Base-by-base conservation (phyloP, 176 grass and related monocot species). In the Leersia perrieri region DNA sequence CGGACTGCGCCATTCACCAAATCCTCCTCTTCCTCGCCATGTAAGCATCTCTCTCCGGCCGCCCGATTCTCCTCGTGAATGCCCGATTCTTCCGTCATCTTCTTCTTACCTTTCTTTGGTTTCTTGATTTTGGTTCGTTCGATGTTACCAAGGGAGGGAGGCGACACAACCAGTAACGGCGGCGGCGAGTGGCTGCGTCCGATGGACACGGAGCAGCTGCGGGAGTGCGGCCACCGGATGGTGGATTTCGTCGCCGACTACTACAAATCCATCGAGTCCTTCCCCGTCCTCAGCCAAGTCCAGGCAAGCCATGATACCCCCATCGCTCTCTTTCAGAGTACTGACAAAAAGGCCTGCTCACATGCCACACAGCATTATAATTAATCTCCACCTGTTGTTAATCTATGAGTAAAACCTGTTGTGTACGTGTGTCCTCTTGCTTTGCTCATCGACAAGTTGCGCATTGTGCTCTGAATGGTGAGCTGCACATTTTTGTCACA, bases 201-300 rank as follows among this genome's bases (percentile, higher is more conserved):
- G 72, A 94, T 94, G 92, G 92, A 94, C 77, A 32, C 86, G 33
- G 88, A 94, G 86, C 88, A 94, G 86, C 86, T 88, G 28, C 80
- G 91, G 60, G 88, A 94, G 85, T 94, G 84, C 44, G 88, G 82
- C 22, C 88, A 94, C 71, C 84, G 83, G 75, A 90, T 94, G 91
- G 88, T 94, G 72, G 91, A 90, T 88, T 94, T 94, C 85, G 70
- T 94, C 30, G 88, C 88, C 16, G 85, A 94, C 63, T 94, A 94
- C 82, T 94, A 90, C 85, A 90, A 83, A 75, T 80, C 69, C 66
- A 88, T 90, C 70, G 91, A 90, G 36, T 32, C 70, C n/a, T 94
- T 88, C 66, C 91, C 91, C 4, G 91, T 90, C 68, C 91, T 94
- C 63, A 90, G 91, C 85, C 88, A 90, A 87, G 91, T 94, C 33